These are phyloP conservation scores for Chrysopogon serrulatus DNA, from an alignment of 176 grass and related monocot species.

Conservation along the genomic window DNA sequence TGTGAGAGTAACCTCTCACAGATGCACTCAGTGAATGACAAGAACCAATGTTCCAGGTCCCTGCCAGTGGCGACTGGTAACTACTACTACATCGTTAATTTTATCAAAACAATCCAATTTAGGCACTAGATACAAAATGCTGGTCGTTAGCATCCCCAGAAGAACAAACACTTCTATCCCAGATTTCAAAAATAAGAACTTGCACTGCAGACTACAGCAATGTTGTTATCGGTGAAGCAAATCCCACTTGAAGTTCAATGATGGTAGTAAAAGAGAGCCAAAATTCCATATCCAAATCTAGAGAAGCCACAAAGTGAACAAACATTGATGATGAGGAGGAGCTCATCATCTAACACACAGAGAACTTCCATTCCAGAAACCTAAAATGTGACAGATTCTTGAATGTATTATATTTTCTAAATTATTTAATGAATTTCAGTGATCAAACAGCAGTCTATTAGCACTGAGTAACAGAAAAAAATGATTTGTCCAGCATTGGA, in stretches of 20 bases:
- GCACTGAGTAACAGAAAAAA: too few relatives aligned
- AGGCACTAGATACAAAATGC: neutral
- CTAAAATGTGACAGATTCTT: neutral
- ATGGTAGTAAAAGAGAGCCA: neutral
- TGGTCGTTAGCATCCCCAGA: neutral
- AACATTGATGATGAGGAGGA: neutral
- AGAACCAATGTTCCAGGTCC: neutral
- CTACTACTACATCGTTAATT: neutral
- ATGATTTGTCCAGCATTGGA: too few relatives aligned
- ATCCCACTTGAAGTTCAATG: neutral
- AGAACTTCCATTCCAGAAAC: neutral
- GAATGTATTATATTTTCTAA: neutral
- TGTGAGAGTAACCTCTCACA: conserved; percentile 38
- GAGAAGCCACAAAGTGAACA: neutral
- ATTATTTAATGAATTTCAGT: neutral
- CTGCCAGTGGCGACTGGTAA: neutral
- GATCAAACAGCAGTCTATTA: too few relatives aligned
- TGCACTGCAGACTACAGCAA: neutral
- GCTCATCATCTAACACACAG: neutral
- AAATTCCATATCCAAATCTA: neutral
- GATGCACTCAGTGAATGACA: conserved; percentile 36
- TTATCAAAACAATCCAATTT: neutral
- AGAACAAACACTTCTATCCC: neutral
- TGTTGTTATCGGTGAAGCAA: neutral
- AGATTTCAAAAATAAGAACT: neutral